phyloP scores from a whole-genome alignment of 352 stramenopile species.

The Globisporangium ultimum region DNA sequence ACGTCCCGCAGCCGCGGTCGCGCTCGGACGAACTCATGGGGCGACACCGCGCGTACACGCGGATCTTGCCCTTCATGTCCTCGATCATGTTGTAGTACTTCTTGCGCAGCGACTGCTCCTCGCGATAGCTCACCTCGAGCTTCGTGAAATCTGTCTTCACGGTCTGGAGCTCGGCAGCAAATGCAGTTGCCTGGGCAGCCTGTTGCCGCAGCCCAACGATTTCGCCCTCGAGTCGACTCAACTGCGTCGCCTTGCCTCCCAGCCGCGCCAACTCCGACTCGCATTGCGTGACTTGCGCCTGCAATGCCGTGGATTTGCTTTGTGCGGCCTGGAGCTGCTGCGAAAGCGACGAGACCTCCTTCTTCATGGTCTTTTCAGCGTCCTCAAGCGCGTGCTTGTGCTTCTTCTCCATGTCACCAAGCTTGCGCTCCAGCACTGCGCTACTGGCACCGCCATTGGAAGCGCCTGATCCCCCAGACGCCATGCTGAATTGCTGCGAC shows the following conservation, averaged over 20 bases:
- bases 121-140: conserved; percentile 77
- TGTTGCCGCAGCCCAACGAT: conserved; percentile 44
- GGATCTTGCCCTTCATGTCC: conserved; percentile 95
- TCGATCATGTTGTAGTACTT: conserved; percentile 97
- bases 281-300: conserved; percentile 44
- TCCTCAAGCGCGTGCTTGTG: conserved; percentile 71
- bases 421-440: conserved; percentile 42
- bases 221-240: conserved; percentile 65
- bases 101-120: conserved; percentile 89
- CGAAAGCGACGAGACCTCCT: conserved; percentile 38
- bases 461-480: conserved; percentile 11
- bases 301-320: conserved; percentile 30
- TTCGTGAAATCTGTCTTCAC: conserved; percentile 33
- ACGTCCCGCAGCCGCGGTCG: conserved; percentile 66
- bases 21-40: conserved; percentile 88
- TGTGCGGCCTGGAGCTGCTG: conserved; percentile 57
- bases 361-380: conserved; percentile 47
- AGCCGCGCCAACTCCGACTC: conserved; percentile 43
- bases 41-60: conserved; percentile 89
- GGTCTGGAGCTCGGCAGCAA: conserved; percentile 40
- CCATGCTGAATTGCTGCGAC: conserved; percentile 24
- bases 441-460: conserved; percentile 16
- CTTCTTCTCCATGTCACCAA: conserved; percentile 80
- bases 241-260: conserved; percentile 45
- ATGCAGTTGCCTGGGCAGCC: conserved; percentile 40